Percentiles rank a stretch among this genome's conserved stretches.
These are phyloP conservation scores for Pulicaria dysenterica DNA, from an alignment of 129 eudicot genomes.

Conservation along the genomic window DNA sequence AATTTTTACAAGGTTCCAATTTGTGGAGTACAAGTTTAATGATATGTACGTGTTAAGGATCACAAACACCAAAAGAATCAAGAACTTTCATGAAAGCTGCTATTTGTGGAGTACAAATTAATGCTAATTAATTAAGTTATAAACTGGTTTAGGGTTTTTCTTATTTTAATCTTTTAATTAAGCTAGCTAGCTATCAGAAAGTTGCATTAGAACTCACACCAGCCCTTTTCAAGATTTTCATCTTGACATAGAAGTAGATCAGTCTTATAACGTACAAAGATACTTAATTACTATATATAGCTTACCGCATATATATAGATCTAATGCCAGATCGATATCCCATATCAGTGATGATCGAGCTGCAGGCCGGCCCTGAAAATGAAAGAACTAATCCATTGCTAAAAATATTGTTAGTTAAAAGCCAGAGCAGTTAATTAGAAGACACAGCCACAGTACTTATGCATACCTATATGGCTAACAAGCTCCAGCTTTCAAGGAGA, in stretches of 20 bases:
- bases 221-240: neutral
- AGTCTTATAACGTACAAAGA: neutral
- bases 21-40: no score
- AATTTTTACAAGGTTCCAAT: neutral
- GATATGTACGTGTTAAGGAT: slow-evolving; percentile 7
- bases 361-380: slow-evolving; percentile 3
- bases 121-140: no score
- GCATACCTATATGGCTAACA: slow-evolving; percentile 30
- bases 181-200: neutral
- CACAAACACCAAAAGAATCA: slow-evolving; percentile 10
- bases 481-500: slow-evolving; percentile 25
- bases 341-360: slow-evolving; percentile 6
- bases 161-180: neutral
- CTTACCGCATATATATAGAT: neutral
- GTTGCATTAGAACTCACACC: slow-evolving; percentile 12
- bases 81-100: neutral
- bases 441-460: slow-evolving; percentile 10
- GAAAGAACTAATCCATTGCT: neutral
- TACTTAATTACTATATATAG: slow-evolving; percentile 13
- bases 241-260: slow-evolving; percentile 18
- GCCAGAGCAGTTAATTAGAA: slow-evolving; percentile 27
- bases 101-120: slow-evolving; percentile 3
- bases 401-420: slow-evolving; percentile 9
- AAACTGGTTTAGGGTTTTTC: slow-evolving; percentile 12
- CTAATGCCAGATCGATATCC: neutral